Evolutionary conservation across 2,329 filamentous ascomycete genomes (phyloP).

Genomic region (Exophiala viscosa): DNA sequence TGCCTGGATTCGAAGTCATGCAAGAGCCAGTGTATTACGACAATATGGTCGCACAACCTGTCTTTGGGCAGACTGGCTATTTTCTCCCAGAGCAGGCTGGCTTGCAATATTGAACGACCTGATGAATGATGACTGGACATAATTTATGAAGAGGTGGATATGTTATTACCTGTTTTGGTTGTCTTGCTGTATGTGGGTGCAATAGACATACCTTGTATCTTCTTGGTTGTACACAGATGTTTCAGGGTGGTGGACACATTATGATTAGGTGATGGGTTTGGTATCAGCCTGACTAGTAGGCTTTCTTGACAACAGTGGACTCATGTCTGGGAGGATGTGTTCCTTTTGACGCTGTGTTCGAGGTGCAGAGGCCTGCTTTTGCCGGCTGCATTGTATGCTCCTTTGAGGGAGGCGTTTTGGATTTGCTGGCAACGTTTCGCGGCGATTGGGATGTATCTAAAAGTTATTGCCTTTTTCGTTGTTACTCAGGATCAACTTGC

Average conservation of each 20-base stretch:
- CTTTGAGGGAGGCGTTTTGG: background rate
- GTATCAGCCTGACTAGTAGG: no score
- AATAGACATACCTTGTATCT: no score
- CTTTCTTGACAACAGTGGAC: no score
- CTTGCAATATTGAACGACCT: background rate
- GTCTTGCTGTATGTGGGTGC: background rate
- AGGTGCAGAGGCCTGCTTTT: no score
- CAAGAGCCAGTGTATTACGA: constrained; percentile 12
- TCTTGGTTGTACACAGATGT: no score
- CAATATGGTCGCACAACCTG: constrained; percentile 1
- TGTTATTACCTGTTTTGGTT: background rate
- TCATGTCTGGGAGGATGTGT: no score
- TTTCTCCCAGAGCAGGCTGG: constrained; percentile 1
- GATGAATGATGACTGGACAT: background rate
- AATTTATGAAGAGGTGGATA: background rate
- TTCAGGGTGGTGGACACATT: no score
- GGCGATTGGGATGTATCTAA: background rate
- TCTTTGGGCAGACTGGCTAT: background rate
- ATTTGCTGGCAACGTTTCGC: background rate
- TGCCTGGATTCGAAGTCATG: constrained; percentile 1
- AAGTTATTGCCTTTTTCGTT: background rate
- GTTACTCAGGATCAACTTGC: background rate
- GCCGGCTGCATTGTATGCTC: no score
- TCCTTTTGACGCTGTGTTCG: no score
- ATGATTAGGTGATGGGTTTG: no score